Evolutionary conservation across 2,329 filamentous ascomycete species (phyloP), one percentile per base, ranked within the genome.

Genomic region (Claviceps capensis): DNA sequence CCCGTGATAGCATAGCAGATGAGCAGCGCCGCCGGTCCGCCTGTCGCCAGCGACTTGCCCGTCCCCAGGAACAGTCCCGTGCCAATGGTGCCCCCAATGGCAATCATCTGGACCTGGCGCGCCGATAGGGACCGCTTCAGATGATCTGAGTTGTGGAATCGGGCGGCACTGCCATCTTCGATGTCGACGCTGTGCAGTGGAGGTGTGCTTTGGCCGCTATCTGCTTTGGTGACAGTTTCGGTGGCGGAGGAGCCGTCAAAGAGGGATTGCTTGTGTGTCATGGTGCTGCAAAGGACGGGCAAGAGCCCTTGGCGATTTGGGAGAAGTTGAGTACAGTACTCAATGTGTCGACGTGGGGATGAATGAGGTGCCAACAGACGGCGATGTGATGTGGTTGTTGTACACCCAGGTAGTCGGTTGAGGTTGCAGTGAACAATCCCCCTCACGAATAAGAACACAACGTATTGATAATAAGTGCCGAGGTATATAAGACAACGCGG

Each of bases 91-190:
- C 76, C 76, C 19, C 74, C 76, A 48, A 80, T 77, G 44, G 81
- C 81, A 55, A 84, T 81, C 79, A 84, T 83, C 65, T 83, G 79
- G 11, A 83, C 77, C 62, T 83, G 81, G n/a, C 80, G 74, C 16
- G 77, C 64, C 2, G 76, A 78, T 13, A 83, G 69, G 43, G 76
- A 73, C 5, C 80, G 75, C 19, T 70, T 70, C 48, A 49, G 48
- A 3, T 19, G 48, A 58, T 79, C 75, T 2, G 69, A 61, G 47
- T 61, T 41, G 34, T 23, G 47, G 46, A 48, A 43, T 14, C 11
- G 41, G 34, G 30, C 30, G 9, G 30, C 30, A 34, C 8, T 17
- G 46, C 51, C 51, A 34, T 48, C 40, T 22, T 52, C 51, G n/a
- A 52, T 3, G 26, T 36, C 17, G 41, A 40, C 7, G 26, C 45